These are phyloP conservation scores for Hymenoscyphus albidus DNA, from an alignment of 2,329 filamentous ascomycete species.

Conservation along the genomic window DNA sequence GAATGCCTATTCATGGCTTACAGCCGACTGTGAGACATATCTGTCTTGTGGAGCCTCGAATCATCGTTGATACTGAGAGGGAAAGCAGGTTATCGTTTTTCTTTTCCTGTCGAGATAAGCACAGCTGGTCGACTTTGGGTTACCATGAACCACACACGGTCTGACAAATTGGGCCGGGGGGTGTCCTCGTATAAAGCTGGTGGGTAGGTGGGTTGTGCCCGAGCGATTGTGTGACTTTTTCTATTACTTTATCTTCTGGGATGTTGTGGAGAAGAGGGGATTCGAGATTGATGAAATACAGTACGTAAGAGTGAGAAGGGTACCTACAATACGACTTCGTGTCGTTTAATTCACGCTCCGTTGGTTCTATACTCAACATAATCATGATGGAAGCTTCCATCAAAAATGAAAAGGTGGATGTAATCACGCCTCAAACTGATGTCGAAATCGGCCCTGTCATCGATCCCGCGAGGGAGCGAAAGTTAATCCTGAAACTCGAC, in stretches of 20 bases:
- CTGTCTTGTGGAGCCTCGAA: not conserved
- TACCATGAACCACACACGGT: not conserved
- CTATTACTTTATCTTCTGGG: not conserved
- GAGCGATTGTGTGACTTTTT: not conserved
- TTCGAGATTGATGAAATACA: not conserved
- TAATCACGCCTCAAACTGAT: not conserved
- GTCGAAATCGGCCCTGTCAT: constrained; percentile 27
- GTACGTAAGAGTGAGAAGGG: not conserved
- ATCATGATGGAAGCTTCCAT: constrained; percentile 11
- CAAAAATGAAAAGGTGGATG: constrained; percentile 15
- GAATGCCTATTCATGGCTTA: not conserved
- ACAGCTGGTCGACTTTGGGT: not conserved
- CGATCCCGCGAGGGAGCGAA: constrained; percentile 44
- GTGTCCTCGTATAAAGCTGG: not conserved
- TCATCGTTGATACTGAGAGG: not conserved
- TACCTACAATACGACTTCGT: not conserved
- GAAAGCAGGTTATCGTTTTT: not conserved
- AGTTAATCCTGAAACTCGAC: constrained; percentile 47
- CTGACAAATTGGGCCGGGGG: not conserved
- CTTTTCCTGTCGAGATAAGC: not conserved
- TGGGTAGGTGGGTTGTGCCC: not conserved
- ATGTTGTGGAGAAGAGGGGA: not conserved
- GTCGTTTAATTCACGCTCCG: not conserved
- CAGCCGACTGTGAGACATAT: not conserved
- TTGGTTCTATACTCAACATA: not conserved